A percentile compares a stretch with the other conserved stretches of the same genome.
These are phyloP conservation scores for Erodium chrysanthum DNA, from an alignment of 441 rosid genomes.

Conservation along the genomic window DNA sequence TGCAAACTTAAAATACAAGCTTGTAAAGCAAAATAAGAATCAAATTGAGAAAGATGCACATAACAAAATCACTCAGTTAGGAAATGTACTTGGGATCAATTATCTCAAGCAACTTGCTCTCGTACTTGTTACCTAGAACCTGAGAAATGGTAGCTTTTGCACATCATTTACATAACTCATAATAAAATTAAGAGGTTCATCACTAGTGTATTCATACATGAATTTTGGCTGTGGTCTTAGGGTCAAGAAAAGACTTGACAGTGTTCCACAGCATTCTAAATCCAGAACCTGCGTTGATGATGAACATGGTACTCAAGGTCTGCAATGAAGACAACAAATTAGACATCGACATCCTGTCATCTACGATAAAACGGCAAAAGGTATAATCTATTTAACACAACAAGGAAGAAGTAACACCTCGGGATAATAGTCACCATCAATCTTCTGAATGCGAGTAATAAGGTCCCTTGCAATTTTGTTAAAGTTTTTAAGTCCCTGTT, in stretches of 20 bases:
- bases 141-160: neutral
- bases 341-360: constrained; percentile 6
- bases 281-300: neutral
- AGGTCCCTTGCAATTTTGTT: constrained; percentile 84
- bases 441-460: constrained; percentile 59
- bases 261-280: neutral
- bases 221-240: neutral
- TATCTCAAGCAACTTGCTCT: constrained; percentile 72
- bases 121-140: constrained; percentile 16
- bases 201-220: neutral
- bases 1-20: neutral
- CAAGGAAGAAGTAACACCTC: constrained; percentile 41
- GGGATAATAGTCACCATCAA: constrained; percentile 84
- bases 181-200: neutral
- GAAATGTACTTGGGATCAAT: constrained; percentile 57
- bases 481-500: constrained; percentile 72
- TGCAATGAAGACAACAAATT: constrained; percentile 14
- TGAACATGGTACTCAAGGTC: neutral
- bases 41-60: neutral
- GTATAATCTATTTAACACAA: neutral
- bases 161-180: neutral
- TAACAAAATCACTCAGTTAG: neutral
- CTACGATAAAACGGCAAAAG: constrained; percentile 1
- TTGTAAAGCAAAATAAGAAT: neutral
- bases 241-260: neutral